These are phyloP conservation scores for Nannochloris sp. DNA, from an alignment of 139 green algal species.

Conservation along the genomic window DNA sequence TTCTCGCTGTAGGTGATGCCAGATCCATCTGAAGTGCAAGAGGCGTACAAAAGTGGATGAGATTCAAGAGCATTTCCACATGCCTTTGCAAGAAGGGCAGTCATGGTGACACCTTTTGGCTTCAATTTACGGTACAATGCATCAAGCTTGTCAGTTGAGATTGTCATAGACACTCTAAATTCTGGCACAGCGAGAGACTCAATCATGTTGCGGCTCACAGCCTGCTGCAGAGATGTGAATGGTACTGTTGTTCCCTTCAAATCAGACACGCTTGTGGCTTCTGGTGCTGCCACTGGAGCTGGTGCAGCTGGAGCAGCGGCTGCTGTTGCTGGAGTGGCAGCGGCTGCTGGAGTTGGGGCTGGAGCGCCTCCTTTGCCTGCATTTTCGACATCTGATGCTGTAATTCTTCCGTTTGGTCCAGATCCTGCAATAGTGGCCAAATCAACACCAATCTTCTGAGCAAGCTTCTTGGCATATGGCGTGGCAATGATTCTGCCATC, in stretches of 20 bases:
- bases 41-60: conserved; percentile 85
- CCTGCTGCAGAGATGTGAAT: conserved; percentile 82
- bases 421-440: conserved; percentile 67
- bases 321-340: conserved; percentile 33
- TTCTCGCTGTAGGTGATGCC: conserved; percentile 88
- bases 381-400: conserved; percentile 83
- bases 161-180: conserved; percentile 85
- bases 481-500: conserved; percentile 83
- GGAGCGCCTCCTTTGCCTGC: conserved; percentile 28
- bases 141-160: conserved; percentile 91
- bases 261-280: conserved; percentile 59
- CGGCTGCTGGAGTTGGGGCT: conserved; percentile 20
- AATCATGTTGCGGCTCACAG: conserved; percentile 91
- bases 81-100: conserved; percentile 91
- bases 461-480: conserved; percentile 97
- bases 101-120: conserved; percentile 97
- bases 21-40: conserved; percentile 69
- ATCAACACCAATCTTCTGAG: conserved; percentile 87
- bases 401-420: conserved; percentile 89
- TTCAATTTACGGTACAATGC: conserved; percentile 93
- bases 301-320: conserved; percentile 28
- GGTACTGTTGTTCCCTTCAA: conserved; percentile 80
- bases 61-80: conserved; percentile 74
- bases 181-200: conserved; percentile 86
- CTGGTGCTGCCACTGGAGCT: conserved; percentile 24